Base-by-base conservation (phyloP, 177 flowering plant species). In the Telopea speciosissima region DNA sequence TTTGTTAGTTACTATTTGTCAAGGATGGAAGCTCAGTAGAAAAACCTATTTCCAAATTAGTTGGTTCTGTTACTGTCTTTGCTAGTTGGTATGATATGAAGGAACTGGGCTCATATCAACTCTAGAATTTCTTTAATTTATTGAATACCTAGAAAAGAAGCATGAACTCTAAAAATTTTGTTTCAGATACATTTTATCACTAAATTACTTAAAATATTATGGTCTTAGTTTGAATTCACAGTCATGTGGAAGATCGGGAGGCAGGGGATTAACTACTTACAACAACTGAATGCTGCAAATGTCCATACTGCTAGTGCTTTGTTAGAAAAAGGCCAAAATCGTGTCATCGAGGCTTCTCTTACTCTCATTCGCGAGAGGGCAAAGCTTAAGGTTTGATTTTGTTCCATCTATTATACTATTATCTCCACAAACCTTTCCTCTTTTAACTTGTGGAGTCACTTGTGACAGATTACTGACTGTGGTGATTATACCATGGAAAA, bases 281-380 rank as follows among this genome's bases (percentile, higher is more conserved):
- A 83, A 40, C 87, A 80, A 63, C 80, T 88, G 45, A 89, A 85
- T 68, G 86, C 87, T 65, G 88, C 85, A 70, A 88, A 87, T 73
- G 82, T 93, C 33, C 91, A 93, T 0, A 31, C 79, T 65, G 84
- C 80, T 24, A 72, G n/a, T n/a, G n/a, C n/a, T n/a, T n/a, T 88
- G 84, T 74, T 92, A 65, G 86, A 88, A 69, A 89, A 88, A 36
- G 99, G 99, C 40, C 99, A 94, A 73, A 83, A 85, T 58, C 95
- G 99, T 69, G 97, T 94, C 16, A 90, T 94, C 9, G 99, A 94
- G 71, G 99, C 99, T 78, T 94, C 99, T 16, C 89, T 94, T 54
- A 92, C 99, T 22, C 97, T 94, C 58, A 92, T 94, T 73, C 89
- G 97, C 6, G 97, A 94, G 80, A 88, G 97, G 66, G 99, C 99